Evolutionary conservation across 495 filamentous ascomycete species (phyloP), one percentile per base, ranked within the genome.

Genomic region (Cercophora scortea): DNA sequence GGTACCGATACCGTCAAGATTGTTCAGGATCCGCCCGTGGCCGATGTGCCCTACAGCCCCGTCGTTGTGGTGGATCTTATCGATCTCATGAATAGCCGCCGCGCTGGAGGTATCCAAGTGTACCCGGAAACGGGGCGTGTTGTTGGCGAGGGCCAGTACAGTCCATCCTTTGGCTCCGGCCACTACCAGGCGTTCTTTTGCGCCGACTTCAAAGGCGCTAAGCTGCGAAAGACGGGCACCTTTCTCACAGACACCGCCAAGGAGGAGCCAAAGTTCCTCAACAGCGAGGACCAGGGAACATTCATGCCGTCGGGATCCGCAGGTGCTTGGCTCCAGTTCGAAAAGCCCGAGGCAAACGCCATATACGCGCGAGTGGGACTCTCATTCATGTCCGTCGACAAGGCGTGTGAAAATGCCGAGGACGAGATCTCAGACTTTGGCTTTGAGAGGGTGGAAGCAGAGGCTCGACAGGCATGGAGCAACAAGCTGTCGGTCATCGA

Each of bases 131-230:
- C 70, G 3, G 85, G 83, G 2, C 68, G 85, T 12, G 77, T 89
- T 46, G 73, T 73, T 33, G 87, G 81, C 2, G 80, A 80, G 51
- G 86, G 82, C 0, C 75, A 70, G 0, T 89, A 86, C 51, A 49
- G 63, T 5, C 84, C 87, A 1, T 87, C 82, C 35, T 90, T 89
- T 57, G 87, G 86, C 0, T 72, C 72, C 32, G 86, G 86, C 2
- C 67, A 49, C 18, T 90, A 88, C 55, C 50, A 51, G 1, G 71
- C 71, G 0, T 79, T 81, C 53, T 81, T 86, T 58, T 89, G 86
- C 51, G 79, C 78, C 12, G 86, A 89, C 54, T 86, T 89, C 63
- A 66, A 65, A n/a, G 84, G 84, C 1, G 84, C 81, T 8, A 56
- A 66, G 6, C 68, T 87, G 25, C 74, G 76, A n/a, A 80, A 74